Percentiles rank a stretch among this genome's conserved stretches.
Conservation (phyloP, 495 filamentous ascomycete genomes). For the Xylaria venustula region DNA sequence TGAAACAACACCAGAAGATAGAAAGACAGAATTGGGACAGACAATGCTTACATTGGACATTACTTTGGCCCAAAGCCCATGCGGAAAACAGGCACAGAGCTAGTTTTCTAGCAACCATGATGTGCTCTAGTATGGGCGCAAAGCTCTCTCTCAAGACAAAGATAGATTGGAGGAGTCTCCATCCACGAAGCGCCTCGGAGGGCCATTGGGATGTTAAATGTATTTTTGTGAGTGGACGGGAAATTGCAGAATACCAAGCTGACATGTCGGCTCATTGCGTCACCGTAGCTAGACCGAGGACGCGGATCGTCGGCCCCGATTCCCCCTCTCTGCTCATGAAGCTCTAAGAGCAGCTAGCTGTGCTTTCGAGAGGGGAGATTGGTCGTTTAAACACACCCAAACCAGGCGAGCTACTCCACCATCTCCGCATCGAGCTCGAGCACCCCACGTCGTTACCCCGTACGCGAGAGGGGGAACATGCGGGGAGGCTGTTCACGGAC, state of each 20-base stretch:
- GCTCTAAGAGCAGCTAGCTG: not conserved
- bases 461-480: not conserved
- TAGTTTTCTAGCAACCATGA: conserved; percentile 9
- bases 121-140: conserved; percentile 1
- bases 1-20: not conserved
- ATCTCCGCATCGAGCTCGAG: conserved; percentile 1
- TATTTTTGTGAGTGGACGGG: not conserved
- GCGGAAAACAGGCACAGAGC: conserved; percentile 20
- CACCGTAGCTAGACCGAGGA: not conserved
- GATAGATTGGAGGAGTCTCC: not conserved
- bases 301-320: not conserved
- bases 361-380: not conserved
- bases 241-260: not conserved
- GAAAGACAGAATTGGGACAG: not conserved
- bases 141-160: not conserved
- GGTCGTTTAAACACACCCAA: not conserved
- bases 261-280: conserved; percentile 3
- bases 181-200: not conserved
- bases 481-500: not conserved
- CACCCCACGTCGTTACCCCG: not conserved
- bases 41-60: conserved; percentile 22
- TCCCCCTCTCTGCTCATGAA: not conserved
- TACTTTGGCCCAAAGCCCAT: conserved; percentile 19
- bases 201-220: not conserved
- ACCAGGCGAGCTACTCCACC: conserved; percentile 4